Percentiles rank a stretch among this genome's conserved stretches.
phyloP scores from a whole-genome alignment of 2,329 filamentous ascomycete species.

The Nemania diffusa region DNA sequence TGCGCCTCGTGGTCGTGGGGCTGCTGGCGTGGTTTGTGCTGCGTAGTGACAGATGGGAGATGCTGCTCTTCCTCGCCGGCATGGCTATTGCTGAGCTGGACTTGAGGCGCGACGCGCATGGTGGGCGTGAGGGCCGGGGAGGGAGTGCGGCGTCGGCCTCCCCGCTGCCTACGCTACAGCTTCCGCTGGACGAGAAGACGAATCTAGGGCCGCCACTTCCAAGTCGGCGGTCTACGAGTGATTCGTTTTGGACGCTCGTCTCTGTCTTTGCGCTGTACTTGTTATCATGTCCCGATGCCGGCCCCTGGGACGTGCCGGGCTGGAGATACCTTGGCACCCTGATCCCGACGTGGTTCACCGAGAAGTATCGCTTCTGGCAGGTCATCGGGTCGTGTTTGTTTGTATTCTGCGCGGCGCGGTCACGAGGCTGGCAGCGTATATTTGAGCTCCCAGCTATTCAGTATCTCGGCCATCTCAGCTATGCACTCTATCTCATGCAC shows the following conservation, averaged over 20 bases:
- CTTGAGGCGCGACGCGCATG: conserved; percentile 59
- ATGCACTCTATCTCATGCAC: conserved; percentile 70
- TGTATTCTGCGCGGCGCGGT: conserved; percentile 61
- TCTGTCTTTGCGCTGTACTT: conserved; percentile 65
- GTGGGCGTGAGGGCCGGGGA: conserved; percentile 24
- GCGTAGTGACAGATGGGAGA: conserved; percentile 63
- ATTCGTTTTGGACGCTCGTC: conserved; percentile 53
- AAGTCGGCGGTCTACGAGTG: conserved; percentile 22
- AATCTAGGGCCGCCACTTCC: conserved; percentile 16
- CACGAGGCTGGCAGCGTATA: conserved; percentile 58
- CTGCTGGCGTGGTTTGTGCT: conserved; percentile 58
- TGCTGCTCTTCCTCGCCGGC: conserved; percentile 65
- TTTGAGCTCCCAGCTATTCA: conserved; percentile 63
- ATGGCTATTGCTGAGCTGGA: conserved; percentile 67
- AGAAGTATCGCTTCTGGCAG: conserved; percentile 67
- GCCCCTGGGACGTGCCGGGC: conserved; percentile 58
- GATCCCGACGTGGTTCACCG: conserved; percentile 61
- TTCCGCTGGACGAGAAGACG: conserved; percentile 38
- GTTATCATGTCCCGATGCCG: conserved; percentile 58
- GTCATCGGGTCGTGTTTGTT: conserved; percentile 63
- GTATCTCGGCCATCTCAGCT: conserved; percentile 70
- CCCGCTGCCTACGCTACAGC: conserved; percentile 37
- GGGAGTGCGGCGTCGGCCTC: not conserved
- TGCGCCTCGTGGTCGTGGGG: conserved; percentile 57
- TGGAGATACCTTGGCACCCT: conserved; percentile 60